Base-by-base conservation (phyloP, 2,329 filamentous ascomycete species). In the Claviceps paspali region DNA sequence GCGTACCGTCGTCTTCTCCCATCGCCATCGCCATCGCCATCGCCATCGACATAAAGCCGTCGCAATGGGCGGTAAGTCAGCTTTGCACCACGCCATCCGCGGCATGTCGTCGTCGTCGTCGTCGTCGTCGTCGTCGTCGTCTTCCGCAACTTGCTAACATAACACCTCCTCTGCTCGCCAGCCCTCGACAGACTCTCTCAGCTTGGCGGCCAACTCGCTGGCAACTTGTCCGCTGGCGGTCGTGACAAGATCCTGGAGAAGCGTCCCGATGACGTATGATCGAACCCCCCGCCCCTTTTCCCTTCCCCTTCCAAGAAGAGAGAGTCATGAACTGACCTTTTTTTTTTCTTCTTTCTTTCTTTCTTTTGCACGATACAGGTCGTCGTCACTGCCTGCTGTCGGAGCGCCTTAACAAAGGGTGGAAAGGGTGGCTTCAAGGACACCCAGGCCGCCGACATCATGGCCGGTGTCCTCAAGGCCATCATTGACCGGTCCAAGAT, bases 361-460 rank as follows among this genome's bases (percentile, higher is more conserved):
- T 6, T 15, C 2, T 11, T 5, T 42, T 26, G 41, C 28, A 12
- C 14, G 5, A 17, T 32, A n/a, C 35, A 78, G 73, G 76, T 96
- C 47, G 91, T 98, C 52, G 77, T 98, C 44, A 96, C 91, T 44
- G 84, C 82, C 48, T 84, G 82, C 49, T 82, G 95, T 53, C 85
- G 91, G 51, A 93, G 85, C 12, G 76, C 91, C 52, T 78, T 96
- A 61, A 94, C 86, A 47, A 92, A 85, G 62, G 88, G 86, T 49
- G 86, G 87, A 52, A 87, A 86, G 63, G 91, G 91, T 48, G 81
- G 77, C 35, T 91, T 98, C 71, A 96, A 96, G 68, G 91, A 96
- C 63, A 96, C 91, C 7, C 70, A 76, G 38, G 83, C 82, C 6
- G 74, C 85, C 29, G 88, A 96, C 60, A 69, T 96, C 44, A 77